phyloP scores from a whole-genome alignment of 1,139 yeast genomes.

The Yamadazyma diddensiae region DNA sequence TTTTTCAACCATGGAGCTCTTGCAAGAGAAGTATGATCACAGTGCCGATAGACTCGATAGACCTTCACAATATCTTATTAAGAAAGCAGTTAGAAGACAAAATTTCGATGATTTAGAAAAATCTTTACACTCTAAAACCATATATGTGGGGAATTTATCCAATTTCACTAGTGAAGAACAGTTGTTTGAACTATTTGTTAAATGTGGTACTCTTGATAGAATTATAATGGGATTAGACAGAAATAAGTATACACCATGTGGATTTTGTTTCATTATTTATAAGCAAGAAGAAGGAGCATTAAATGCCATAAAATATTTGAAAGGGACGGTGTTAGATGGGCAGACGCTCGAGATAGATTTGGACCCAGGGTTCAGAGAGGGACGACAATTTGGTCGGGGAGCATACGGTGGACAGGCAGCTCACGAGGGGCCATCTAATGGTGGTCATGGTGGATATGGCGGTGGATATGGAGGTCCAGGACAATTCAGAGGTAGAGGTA shows the following conservation, averaged over 20 bases:
- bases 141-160: conserved; percentile 82
- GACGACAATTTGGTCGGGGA: conserved; percentile 94
- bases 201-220: conserved; percentile 72
- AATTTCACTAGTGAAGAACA: conserved; percentile 94
- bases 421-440: conserved; percentile 24
- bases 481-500: conserved; percentile 23
- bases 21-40: conserved; percentile 52
- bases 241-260: conserved; percentile 87
- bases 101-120: conserved; percentile 58
- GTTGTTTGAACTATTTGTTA: conserved; percentile 77
- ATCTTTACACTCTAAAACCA: conserved; percentile 65
- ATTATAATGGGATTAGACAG: conserved; percentile 94
- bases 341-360: conserved; percentile 76
- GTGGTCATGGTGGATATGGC: conserved; percentile 24
- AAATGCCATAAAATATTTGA: conserved; percentile 75
- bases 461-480: conserved; percentile 20
- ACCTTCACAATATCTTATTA: conserved; percentile 72
- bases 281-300: conserved; percentile 66
- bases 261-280: conserved; percentile 88
- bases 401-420: conserved; percentile 79
- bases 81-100: conserved; percentile 63
- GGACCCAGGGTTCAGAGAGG: conserved; percentile 93
- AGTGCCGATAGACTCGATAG: conserved; percentile 67
- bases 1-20: conserved; percentile 41
- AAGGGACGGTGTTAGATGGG: conserved; percentile 80